These are phyloP conservation scores for Penicillium fimorum DNA, from an alignment of 495 filamentous ascomycete species.

Conservation along the genomic window DNA sequence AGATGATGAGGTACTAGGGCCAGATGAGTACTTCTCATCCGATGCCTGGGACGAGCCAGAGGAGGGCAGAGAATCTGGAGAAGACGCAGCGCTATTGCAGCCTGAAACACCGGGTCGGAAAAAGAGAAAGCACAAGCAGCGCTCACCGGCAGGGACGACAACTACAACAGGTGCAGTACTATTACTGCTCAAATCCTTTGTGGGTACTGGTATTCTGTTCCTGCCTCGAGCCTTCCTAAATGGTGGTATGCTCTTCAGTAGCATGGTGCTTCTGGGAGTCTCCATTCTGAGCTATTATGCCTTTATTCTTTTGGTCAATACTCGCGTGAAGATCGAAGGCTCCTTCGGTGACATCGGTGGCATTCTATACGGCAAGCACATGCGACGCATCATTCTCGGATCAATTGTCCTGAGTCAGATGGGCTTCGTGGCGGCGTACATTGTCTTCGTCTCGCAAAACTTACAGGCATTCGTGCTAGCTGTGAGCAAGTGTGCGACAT, in stretches of 20 bases:
- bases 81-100: constrained; percentile 77
- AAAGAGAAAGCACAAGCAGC: constrained; percentile 67
- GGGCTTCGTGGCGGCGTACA: constrained; percentile 96
- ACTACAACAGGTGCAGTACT: constrained; percentile 71
- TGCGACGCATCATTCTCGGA: constrained; percentile 80
- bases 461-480: constrained; percentile 87
- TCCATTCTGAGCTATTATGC: constrained; percentile 90
- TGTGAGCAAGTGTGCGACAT: constrained; percentile 75
- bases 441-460: constrained; percentile 95
- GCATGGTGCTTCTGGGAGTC: constrained; percentile 78
- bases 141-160: constrained; percentile 67
- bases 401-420: constrained; percentile 94
- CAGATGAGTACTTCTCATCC: constrained; percentile 81
- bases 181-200: constrained; percentile 91
- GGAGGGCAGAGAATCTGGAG: constrained; percentile 70
- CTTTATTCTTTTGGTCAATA: constrained; percentile 88
- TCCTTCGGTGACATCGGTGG: constrained; percentile 97
- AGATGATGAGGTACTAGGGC: constrained; percentile 81
- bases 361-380: constrained; percentile 83
- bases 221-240: constrained; percentile 90
- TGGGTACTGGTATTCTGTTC: constrained; percentile 97
- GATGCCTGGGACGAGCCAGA: constrained; percentile 59
- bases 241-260: constrained; percentile 96
- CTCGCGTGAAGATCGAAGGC: constrained; percentile 76
- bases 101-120: constrained; percentile 61